These are phyloP conservation scores for Geotrichum fermentans DNA, from an alignment of 1,139 yeast genomes.

Conservation along the genomic window DNA sequence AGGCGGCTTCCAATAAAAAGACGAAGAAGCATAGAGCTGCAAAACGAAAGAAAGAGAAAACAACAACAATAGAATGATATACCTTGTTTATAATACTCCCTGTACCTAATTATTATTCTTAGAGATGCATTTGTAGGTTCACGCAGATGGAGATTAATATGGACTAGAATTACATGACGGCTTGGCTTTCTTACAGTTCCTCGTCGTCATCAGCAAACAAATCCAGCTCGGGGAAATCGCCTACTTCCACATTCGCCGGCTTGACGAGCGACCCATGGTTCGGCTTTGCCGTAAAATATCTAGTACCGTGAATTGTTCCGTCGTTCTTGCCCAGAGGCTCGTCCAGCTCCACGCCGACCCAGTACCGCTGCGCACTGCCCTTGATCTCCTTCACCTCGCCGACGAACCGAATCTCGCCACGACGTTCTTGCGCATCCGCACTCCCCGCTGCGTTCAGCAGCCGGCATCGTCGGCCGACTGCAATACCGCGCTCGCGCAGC, in stretches of 20 bases:
- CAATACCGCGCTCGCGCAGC: constrained; percentile 37
- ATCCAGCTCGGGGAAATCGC: constrained; percentile 36
- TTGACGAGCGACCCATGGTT: constrained; percentile 50
- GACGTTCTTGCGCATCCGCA: constrained; percentile 41
- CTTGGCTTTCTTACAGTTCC: constrained; percentile 13
- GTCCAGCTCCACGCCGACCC: constrained; percentile 78
- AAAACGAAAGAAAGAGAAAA: too few species aligned
- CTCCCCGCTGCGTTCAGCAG: constrained; percentile 40
- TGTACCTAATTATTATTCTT: too few species aligned
- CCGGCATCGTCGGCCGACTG: constrained; percentile 38
- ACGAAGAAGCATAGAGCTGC: too few species aligned
- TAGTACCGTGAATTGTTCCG: constrained; percentile 62
- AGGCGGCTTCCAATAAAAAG: background rate
- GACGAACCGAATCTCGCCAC: constrained; percentile 63
- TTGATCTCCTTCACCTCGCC: constrained; percentile 62
- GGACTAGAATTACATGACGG: too few species aligned
- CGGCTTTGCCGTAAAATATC: constrained; percentile 54
- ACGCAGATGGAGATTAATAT: too few species aligned
- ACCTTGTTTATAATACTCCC: too few species aligned
- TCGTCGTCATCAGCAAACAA: constrained; percentile 32
- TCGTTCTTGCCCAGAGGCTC: constrained; percentile 68
- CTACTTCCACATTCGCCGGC: constrained; percentile 37
- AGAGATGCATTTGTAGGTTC: too few species aligned
- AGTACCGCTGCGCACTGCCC: constrained; percentile 33
- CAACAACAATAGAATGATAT: too few species aligned